Evolutionary conservation across 108 stramenopile species (phyloP).

Genomic region (Cyclotella cryptica): DNA sequence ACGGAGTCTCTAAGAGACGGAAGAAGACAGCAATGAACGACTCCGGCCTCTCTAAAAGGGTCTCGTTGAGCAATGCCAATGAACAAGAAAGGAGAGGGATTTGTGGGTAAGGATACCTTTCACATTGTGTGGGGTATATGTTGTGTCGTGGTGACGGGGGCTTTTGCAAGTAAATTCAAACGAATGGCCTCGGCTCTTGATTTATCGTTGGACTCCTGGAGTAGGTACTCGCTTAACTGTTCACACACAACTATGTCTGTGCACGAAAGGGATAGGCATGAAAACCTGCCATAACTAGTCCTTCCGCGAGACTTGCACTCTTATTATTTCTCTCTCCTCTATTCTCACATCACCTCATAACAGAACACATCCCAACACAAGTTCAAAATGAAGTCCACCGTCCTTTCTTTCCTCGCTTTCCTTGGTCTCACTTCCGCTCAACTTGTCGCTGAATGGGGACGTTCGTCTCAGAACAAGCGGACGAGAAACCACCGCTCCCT

Average conservation of each 20-base stretch:
- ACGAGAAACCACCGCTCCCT: not conserved
- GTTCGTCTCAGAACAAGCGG: not conserved
- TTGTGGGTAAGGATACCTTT: no score
- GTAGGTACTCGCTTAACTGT: not conserved
- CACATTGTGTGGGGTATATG: no score
- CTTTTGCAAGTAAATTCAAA: slow-evolving; percentile 4
- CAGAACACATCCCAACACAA: not conserved
- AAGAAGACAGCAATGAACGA: not conserved
- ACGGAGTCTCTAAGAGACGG: not conserved
- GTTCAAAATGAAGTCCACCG: slow-evolving; percentile 9
- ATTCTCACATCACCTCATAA: no score
- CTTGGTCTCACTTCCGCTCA: not conserved
- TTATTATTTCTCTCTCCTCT: no score
- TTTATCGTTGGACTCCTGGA: not conserved
- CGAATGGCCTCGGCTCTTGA: not conserved
- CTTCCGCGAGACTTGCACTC: no score
- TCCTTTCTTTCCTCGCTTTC: not conserved
- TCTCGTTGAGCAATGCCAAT: no score
- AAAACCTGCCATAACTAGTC: no score
- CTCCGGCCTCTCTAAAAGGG: no score
- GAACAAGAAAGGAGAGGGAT: no score
- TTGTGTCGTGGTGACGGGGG: not conserved
- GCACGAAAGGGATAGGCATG: no score
- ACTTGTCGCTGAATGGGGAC: slow-evolving; percentile 5
- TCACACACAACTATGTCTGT: no score